These are phyloP conservation scores for Mycena rebaudengoi DNA, from an alignment of 768 basidiomycete genomes.

Conservation along the genomic window DNA sequence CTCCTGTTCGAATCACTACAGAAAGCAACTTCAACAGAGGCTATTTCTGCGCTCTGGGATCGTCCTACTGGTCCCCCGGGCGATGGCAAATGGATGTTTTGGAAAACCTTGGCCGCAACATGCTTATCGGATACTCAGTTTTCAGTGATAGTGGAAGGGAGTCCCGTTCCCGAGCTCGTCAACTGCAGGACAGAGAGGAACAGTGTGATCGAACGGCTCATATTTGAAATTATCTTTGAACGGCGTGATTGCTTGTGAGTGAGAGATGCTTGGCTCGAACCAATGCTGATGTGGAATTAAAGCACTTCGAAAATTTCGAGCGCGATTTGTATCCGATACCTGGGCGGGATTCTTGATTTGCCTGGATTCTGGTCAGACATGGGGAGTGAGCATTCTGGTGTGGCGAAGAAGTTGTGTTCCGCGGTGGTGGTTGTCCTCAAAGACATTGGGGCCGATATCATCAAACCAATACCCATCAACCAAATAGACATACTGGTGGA, in stretches of 20 bases:
- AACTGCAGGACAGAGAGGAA: not conserved
- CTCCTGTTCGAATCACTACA: not conserved
- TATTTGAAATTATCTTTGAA: too few species aligned
- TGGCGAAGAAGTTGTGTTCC: not conserved
- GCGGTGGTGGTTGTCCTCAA: not conserved
- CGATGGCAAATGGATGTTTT: not conserved
- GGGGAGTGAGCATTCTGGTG: not conserved
- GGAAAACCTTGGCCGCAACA: not conserved
- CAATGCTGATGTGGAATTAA: not conserved
- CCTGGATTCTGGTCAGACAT: not conserved
- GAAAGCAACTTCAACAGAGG: not conserved
- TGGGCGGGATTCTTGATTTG: not conserved
- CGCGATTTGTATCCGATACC: not conserved
- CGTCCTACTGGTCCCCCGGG: not conserved
- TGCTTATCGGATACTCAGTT: not conserved
- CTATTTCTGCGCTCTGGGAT: not conserved
- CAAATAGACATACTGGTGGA: not conserved
- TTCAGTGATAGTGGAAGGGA: not conserved
- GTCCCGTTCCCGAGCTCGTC: not conserved
- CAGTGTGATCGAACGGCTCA: not conserved
- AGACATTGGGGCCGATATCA: not conserved
- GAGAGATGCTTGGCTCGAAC: not conserved
- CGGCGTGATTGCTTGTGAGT: not conserved
- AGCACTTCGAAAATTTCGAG: not conserved
- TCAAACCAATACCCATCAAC: not conserved